Evolutionary conservation across 2,329 filamentous ascomycete species (phyloP).

Genomic region (Acrodontium crateriforme): DNA sequence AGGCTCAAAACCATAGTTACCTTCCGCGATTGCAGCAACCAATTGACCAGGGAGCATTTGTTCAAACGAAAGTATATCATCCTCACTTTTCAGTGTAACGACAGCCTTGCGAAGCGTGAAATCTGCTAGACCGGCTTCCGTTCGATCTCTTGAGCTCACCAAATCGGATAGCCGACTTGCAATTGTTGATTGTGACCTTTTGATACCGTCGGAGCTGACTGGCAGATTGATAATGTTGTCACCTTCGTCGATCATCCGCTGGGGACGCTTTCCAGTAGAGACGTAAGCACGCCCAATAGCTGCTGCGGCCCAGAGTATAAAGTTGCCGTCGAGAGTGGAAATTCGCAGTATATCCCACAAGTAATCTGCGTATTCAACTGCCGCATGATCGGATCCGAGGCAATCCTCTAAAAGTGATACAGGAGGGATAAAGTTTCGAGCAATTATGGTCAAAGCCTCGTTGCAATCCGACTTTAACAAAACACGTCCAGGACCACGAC

Average conservation of each 20-base stretch:
- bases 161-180: slow-evolving; percentile 19
- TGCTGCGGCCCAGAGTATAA: slow-evolving; percentile 66
- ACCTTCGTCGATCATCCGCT: too few relatives aligned
- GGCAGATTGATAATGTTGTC: too few relatives aligned
- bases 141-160: slow-evolving; percentile 17
- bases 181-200: slow-evolving; percentile 21
- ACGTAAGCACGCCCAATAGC: slow-evolving; percentile 75
- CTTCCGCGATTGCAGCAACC: slow-evolving; percentile 11
- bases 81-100: slow-evolving; percentile 8
- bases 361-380: slow-evolving; percentile 27
- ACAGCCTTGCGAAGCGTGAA: slow-evolving; percentile 19
- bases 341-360: slow-evolving; percentile 13
- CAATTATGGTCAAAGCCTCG: slow-evolving; percentile 59
- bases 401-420: slow-evolving; percentile 48
- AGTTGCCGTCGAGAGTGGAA: slow-evolving; percentile 9
- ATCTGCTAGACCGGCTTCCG: slow-evolving; percentile 32
- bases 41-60: slow-evolving; percentile 15
- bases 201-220: slow-evolving; percentile 2
- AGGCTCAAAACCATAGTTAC: slow-evolving; percentile 16
- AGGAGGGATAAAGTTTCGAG: slow-evolving; percentile 56
- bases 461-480: slow-evolving; percentile 57
- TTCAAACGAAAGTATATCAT: slow-evolving; percentile 16
- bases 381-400: slow-evolving; percentile 51
- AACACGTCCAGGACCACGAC: slow-evolving; percentile 45
- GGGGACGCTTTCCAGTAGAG: slow-evolving; percentile 12